Conservation (phyloP, 140 eudicot species). For the Stevia rebaudiana region DNA sequence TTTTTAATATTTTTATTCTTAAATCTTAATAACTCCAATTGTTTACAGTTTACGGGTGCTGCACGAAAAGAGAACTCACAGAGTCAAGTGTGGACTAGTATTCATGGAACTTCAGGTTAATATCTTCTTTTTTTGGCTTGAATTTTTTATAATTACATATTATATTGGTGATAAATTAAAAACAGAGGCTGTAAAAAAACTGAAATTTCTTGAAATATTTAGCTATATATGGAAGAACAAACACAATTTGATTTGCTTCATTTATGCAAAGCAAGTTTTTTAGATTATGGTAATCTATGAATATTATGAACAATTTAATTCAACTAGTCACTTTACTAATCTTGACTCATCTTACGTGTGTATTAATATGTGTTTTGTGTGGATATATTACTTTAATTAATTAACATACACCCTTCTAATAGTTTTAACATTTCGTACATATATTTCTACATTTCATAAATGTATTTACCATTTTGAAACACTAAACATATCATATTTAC, state of each 20-base stretch:
- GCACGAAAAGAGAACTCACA: conserved; percentile 25
- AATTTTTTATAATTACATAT: background rate
- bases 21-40: conserved; percentile 25
- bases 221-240: no score
- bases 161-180: no score
- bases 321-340: background rate
- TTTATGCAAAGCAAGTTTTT: background rate
- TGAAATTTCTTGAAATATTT: no score
- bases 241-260: background rate
- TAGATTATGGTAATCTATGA: conserved; percentile 11
- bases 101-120: conserved; percentile 44
- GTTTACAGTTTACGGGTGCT: conserved; percentile 24
- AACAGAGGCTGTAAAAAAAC: no score
- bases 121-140: conserved; percentile 4
- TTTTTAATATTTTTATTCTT: conserved; percentile 17
- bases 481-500: background rate
- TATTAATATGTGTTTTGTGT: background rate
- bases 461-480: background rate
- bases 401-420: no score
- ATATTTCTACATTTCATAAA: background rate
- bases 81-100: conserved; percentile 37
- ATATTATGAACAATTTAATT: background rate
- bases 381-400: background rate
- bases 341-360: background rate
- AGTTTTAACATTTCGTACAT: background rate